Percentiles rank a stretch among this genome's conserved stretches.
phyloP scores from a whole-genome alignment of 2,329 filamentous ascomycete species.

The Beauveria sp. region DNA sequence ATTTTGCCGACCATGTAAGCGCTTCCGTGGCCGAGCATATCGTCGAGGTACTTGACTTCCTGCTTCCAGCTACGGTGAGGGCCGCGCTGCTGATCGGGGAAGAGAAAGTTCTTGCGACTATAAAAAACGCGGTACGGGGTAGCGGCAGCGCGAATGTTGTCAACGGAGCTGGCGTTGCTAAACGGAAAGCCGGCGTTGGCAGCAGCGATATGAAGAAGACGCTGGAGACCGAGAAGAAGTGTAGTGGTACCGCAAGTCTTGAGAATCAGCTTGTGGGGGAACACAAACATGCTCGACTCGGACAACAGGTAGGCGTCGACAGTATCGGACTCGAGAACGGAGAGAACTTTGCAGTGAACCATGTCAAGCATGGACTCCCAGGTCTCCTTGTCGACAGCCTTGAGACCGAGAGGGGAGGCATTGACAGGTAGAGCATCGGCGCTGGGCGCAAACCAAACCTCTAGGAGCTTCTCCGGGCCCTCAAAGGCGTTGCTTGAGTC shows the following conservation, averaged over 20 bases:
- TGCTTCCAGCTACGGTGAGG: constrained; percentile 97
- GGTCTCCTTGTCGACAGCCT: constrained; percentile 71
- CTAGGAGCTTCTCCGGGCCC: constrained; percentile 94
- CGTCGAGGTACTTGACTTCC: constrained; percentile 87
- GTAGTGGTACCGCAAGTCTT: constrained; percentile 99
- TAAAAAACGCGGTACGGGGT: constrained; percentile 96
- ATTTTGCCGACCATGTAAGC: constrained; percentile 99
- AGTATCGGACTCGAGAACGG: constrained; percentile 84
- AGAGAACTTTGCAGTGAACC: constrained; percentile 97
- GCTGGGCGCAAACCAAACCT: constrained; percentile 94
- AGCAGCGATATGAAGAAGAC: constrained; percentile 87
- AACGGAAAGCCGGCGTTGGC: constrained; percentile 83
- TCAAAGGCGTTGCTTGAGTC: constrained; percentile 97
- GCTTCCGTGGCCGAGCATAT: constrained; percentile 84
- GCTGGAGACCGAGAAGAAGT: constrained; percentile 77
- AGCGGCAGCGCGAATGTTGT: constrained; percentile 66
- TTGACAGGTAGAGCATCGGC: constrained; percentile 63
- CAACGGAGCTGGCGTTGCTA: constrained; percentile 56
- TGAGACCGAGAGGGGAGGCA: constrained; percentile 69
- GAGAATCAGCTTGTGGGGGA: constrained; percentile 97
- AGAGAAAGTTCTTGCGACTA: constrained; percentile 97
- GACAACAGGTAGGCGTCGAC: constrained; percentile 95
- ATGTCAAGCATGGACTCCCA: constrained; percentile 98
- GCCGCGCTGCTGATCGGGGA: constrained; percentile 86
- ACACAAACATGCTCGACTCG: constrained; percentile 99